A percentile compares a stretch with the other conserved stretches of the same genome.
phyloP scores from a whole-genome alignment of 495 filamentous ascomycete species.

The Hyaloscypha finlandica region DNA sequence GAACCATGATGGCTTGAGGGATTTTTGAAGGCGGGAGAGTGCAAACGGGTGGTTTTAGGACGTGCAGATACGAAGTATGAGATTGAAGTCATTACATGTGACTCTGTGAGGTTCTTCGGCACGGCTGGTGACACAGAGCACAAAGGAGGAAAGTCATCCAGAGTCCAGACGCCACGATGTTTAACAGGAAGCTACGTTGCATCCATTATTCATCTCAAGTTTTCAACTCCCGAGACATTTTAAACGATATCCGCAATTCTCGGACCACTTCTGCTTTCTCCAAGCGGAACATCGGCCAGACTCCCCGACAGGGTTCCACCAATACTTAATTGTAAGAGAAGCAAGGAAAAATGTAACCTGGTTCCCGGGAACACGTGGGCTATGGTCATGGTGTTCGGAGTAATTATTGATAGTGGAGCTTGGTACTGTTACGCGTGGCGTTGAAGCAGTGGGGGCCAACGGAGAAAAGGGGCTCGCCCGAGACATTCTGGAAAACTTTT shows the following conservation, averaged over 20 bases:
- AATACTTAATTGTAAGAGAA: not conserved
- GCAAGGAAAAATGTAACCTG: not conserved
- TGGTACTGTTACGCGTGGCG: not conserved
- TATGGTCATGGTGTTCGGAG: not conserved
- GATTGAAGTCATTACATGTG: not conserved
- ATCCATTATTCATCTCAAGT: not conserved
- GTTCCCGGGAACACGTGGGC: not conserved
- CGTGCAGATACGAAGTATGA: not conserved
- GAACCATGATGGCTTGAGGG: not conserved
- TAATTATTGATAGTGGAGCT: not conserved
- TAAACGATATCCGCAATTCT: not conserved
- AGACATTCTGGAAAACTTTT: slow-evolving; percentile 10
- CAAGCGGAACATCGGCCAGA: not conserved
- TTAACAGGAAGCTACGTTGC: not conserved
- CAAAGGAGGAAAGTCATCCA: not conserved
- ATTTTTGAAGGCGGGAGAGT: not conserved
- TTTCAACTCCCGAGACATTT: not conserved
- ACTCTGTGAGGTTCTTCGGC: not conserved
- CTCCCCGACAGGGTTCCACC: not conserved
- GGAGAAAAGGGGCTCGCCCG: not conserved
- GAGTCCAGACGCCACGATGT: not conserved
- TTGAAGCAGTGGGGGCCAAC: not conserved
- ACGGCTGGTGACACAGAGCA: not conserved
- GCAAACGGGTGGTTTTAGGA: not conserved
- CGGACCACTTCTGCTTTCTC: not conserved